Evolutionary conservation across 257 asterid genomes (phyloP).

Genomic region (Petunia secreta): DNA sequence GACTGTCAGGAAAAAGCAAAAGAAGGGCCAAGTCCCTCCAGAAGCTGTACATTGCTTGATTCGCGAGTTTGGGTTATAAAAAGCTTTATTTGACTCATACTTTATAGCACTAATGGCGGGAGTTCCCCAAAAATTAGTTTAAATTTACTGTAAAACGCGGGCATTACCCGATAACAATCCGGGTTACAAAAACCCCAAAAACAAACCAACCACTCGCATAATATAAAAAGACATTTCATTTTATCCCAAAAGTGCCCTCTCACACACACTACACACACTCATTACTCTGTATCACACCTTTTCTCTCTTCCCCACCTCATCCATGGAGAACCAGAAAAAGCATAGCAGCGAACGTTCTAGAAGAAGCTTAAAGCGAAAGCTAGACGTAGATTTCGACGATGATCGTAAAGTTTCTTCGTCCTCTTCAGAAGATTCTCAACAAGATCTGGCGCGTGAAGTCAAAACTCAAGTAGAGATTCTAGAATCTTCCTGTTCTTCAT

Average conservation of each 20-base stretch:
- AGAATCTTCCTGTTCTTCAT: constrained; percentile 43
- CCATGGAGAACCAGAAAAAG: constrained; percentile 78
- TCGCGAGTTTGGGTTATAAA: not conserved
- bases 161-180: constrained; percentile 22
- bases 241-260: constrained; percentile 57
- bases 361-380: constrained; percentile 87
- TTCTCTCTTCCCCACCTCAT: constrained; percentile 41
- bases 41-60: not conserved
- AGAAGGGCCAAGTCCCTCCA: not conserved
- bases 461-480: constrained; percentile 73
- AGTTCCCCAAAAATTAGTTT: constrained; percentile 3
- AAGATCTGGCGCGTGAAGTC: constrained; percentile 68
- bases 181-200: not conserved
- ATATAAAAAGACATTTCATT: not conserved
- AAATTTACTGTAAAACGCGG: constrained; percentile 27
- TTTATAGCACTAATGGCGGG: constrained; percentile 15
- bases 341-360: constrained; percentile 67
- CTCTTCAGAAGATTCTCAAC: constrained; percentile 52
- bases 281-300: constrained; percentile 28
- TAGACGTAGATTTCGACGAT: constrained; percentile 58
- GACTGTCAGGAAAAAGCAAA: not conserved
- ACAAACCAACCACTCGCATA: not conserved
- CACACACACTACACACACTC: constrained; percentile 31
- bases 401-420: constrained; percentile 59
- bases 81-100: not conserved